Conservation (phyloP, 441 rosid species). For the Viola pubescens region DNA sequence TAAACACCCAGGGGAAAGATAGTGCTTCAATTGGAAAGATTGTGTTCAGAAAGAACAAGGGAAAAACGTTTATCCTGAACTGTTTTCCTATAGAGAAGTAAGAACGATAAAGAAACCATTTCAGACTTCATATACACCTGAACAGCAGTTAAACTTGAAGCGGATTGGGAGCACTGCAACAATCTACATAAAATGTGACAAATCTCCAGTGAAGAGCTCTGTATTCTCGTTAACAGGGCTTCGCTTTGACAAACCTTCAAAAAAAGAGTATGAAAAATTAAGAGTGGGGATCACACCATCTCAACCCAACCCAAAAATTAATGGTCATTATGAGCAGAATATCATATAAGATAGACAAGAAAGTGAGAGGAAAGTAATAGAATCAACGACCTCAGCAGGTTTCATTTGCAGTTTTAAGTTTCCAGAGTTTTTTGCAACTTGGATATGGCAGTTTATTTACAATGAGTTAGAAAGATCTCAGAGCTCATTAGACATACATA, state of each 20-base stretch:
- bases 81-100: background rate
- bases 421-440: background rate
- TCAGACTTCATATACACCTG: conserved; percentile 42
- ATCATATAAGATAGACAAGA: conserved; percentile 7
- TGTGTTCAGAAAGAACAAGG: background rate
- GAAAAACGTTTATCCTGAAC: conserved; percentile 2
- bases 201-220: conserved; percentile 51
- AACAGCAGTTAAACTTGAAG: conserved; percentile 39
- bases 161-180: conserved; percentile 37
- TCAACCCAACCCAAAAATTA: background rate
- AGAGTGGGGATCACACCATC: conserved; percentile 1
- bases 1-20: background rate
- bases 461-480: background rate
- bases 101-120: background rate
- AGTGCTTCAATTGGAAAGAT: background rate
- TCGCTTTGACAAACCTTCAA: conserved; percentile 58
- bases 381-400: background rate
- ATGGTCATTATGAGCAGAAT: background rate
- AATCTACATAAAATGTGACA: conserved; percentile 39
- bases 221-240: conserved; percentile 44
- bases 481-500: background rate
- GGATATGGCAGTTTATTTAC: background rate
- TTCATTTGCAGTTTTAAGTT: background rate
- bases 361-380: background rate
- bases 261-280: conserved; percentile 7